Evolutionary conservation across 2,329 filamentous ascomycete species (phyloP).

Genomic region (Tolypocladium paradoxum): DNA sequence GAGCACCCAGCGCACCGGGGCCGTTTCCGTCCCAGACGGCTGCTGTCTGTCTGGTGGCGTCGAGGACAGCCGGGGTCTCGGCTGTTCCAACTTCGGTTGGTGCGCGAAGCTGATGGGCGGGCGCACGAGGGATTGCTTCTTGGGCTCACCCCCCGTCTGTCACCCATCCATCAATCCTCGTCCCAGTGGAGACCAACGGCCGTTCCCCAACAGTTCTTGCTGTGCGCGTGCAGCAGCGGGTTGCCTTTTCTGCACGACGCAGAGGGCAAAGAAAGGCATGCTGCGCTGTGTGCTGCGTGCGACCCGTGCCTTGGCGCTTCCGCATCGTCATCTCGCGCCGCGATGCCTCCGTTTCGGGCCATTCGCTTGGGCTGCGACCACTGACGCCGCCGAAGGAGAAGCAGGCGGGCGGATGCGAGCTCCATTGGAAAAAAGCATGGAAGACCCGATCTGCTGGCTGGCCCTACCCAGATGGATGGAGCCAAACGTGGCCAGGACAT

Average conservation of each 20-base stretch:
- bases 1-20: background rate
- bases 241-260: background rate
- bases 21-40: background rate
- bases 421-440: background rate
- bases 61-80: background rate
- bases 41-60: background rate
- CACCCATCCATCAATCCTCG: background rate
- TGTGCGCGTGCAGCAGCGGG: background rate
- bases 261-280: background rate
- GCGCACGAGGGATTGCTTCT: background rate
- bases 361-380: background rate
- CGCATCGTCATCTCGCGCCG: background rate
- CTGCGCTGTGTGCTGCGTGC: background rate
- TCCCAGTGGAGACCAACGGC: background rate
- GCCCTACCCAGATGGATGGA: constrained; percentile 5
- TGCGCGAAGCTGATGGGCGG: background rate
- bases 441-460: constrained; percentile 6
- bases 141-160: background rate
- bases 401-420: background rate
- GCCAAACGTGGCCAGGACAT: constrained; percentile 1
- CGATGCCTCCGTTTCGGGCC: background rate
- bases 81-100: background rate
- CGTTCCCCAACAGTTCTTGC: background rate
- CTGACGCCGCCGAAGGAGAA: background rate
- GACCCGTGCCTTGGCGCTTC: background rate